Evolutionary conservation across 805 yeast genomes (phyloP).

Genomic region (Blastobotrys americana): DNA sequence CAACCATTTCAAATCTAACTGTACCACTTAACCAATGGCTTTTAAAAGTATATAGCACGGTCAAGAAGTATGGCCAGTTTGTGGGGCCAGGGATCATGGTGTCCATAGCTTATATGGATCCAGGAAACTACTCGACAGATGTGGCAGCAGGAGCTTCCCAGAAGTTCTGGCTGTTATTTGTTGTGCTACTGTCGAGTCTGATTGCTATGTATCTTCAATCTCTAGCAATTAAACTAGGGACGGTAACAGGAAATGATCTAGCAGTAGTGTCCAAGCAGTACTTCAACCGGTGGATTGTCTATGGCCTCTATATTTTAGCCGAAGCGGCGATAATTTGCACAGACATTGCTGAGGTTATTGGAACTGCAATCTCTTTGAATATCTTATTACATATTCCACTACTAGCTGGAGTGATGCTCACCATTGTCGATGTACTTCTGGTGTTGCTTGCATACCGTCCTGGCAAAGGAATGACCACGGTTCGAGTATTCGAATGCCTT

Average conservation of each 20-base stretch:
- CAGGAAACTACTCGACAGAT: constrained; percentile 93
- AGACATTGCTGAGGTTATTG: constrained; percentile 94
- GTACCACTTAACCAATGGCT: too few species aligned
- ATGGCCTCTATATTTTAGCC: constrained; percentile 61
- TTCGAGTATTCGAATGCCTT: constrained; percentile 72
- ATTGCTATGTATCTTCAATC: constrained; percentile 84
- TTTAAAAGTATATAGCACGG: neutral
- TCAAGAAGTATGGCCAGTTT: constrained; percentile 45
- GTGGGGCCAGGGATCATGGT: constrained; percentile 97
- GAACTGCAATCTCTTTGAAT: constrained; percentile 91
- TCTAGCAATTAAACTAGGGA: constrained; percentile 80
- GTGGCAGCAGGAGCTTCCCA: constrained; percentile 91
- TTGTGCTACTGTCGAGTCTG: constrained; percentile 70
- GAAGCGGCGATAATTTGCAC: constrained; percentile 92
- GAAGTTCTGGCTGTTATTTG: constrained; percentile 69
- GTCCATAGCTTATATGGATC: constrained; percentile 93
- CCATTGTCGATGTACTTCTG: constrained; percentile 77
- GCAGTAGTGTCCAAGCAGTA: constrained; percentile 82
- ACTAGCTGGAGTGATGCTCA: constrained; percentile 72
- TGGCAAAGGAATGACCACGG: constrained; percentile 67
- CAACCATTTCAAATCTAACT: neutral
- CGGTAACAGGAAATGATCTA: constrained; percentile 87
- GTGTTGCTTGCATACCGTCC: constrained; percentile 86
- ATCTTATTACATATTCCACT: constrained; percentile 76
- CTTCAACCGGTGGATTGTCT: constrained; percentile 47